Evolutionary conservation across 2,329 filamentous ascomycete species (phyloP).

Genomic region (Botrytis aclada): DNA sequence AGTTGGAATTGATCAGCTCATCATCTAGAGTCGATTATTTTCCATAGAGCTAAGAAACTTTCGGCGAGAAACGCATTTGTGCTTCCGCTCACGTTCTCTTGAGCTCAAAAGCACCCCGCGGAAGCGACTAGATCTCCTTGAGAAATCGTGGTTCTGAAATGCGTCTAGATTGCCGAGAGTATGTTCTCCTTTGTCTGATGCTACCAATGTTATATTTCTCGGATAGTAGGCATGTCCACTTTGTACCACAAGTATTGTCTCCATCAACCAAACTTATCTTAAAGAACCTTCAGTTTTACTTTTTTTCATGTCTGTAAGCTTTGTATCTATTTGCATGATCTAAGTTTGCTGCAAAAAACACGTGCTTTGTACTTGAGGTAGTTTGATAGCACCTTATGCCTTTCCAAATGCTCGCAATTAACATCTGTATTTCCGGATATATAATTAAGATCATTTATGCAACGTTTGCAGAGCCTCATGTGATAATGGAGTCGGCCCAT

Average conservation of each 20-base stretch:
- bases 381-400: background rate
- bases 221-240: background rate
- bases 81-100: no score
- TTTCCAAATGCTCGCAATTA: background rate
- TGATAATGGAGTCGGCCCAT: no score
- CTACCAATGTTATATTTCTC: background rate
- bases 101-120: no score
- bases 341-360: background rate
- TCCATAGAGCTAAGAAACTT: no score
- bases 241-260: background rate
- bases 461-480: background rate
- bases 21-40: no score
- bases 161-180: background rate
- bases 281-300: background rate
- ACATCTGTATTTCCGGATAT: background rate
- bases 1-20: no score
- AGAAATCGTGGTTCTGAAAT: background rate
- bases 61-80: no score
- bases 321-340: background rate
- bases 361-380: background rate
- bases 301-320: background rate
- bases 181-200: background rate
- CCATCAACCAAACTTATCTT: background rate
- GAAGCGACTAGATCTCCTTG: background rate
- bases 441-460: background rate